Evolutionary conservation across 306 rosid species (phyloP).

Genomic region (Cicer bijugum): DNA sequence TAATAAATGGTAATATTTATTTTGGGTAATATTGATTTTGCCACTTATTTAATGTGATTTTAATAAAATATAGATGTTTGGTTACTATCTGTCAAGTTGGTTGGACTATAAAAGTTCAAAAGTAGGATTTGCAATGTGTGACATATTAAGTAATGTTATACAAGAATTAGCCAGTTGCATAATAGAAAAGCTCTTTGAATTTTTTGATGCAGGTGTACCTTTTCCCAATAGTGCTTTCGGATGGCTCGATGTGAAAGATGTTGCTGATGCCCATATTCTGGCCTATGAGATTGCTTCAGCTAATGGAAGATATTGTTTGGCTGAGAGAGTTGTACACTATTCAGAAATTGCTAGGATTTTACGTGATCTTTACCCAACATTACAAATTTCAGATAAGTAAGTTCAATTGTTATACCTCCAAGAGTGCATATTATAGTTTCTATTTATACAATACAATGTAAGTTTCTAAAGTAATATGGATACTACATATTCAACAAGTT

Average conservation of each 20-base stretch:
- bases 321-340: slow-evolving; percentile 59
- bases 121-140: not conserved
- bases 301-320: slow-evolving; percentile 69
- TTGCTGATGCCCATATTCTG: slow-evolving; percentile 73
- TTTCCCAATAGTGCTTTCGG: slow-evolving; percentile 60
- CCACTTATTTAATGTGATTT: too few species aligned
- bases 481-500: too few species aligned
- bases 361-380: slow-evolving; percentile 57
- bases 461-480: not conserved
- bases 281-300: slow-evolving; percentile 91
- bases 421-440: not conserved
- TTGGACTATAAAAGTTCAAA: too few species aligned
- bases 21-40: too few species aligned
- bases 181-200: not conserved
- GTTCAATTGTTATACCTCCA: slow-evolving; percentile 24
- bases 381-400: slow-evolving; percentile 68
- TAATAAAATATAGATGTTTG: too few species aligned
- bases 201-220: slow-evolving; percentile 61
- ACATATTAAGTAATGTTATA: not conserved
- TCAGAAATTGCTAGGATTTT: slow-evolving; percentile 62
- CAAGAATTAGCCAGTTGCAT: slow-evolving; percentile 5
- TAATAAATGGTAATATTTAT: slow-evolving; percentile 61
- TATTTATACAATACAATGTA: not conserved
- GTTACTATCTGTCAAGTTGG: too few species aligned
- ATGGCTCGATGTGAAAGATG: slow-evolving; percentile 84